Percentiles rank a stretch among this genome's conserved stretches.
Evolutionary conservation across 2,329 filamentous ascomycete genomes (phyloP).

Genomic region (Dactylellina cionopaga): DNA sequence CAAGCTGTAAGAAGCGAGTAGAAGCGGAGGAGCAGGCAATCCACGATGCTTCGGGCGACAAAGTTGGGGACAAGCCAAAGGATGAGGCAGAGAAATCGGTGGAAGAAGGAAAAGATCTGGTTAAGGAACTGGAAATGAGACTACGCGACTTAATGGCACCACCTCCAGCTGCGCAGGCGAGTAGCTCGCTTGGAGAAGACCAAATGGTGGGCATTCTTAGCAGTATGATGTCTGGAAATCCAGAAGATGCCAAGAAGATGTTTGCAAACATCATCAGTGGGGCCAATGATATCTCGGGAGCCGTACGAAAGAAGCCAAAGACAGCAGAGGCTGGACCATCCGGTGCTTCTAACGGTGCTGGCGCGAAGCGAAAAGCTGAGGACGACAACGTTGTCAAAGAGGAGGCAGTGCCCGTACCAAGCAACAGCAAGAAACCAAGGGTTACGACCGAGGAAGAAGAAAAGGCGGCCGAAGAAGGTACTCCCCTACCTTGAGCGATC

Average conservation of each 20-base stretch:
- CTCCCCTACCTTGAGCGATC: slow-evolving; percentile 10
- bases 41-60: slow-evolving; percentile 65
- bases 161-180: slow-evolving; percentile 4
- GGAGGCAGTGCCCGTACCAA: slow-evolving; percentile 44
- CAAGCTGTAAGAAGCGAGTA: slow-evolving; percentile 55
- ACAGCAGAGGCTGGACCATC: slow-evolving; percentile 56
- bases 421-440: slow-evolving; percentile 47
- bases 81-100: slow-evolving; percentile 72
- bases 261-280: slow-evolving; percentile 77
- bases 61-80: slow-evolving; percentile 61
- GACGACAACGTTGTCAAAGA: slow-evolving; percentile 59
- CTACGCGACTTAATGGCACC: slow-evolving; percentile 63
- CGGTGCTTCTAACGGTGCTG: slow-evolving; percentile 30
- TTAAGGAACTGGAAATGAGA: slow-evolving; percentile 80
- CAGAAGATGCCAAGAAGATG: slow-evolving; percentile 70
- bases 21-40: slow-evolving; percentile 53
- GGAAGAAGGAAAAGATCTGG: slow-evolving; percentile 78
- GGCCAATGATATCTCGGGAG: slow-evolving; percentile 77
- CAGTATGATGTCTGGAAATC: slow-evolving; percentile 71
- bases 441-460: slow-evolving; percentile 51
- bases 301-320: slow-evolving; percentile 73
- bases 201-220: slow-evolving; percentile 71
- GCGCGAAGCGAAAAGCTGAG: slow-evolving; percentile 62
- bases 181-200: slow-evolving; percentile 58
- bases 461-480: slow-evolving; percentile 42